phyloP scores from a whole-genome alignment of 2,329 filamentous ascomycete species.

The Aspergillus arachidicola region DNA sequence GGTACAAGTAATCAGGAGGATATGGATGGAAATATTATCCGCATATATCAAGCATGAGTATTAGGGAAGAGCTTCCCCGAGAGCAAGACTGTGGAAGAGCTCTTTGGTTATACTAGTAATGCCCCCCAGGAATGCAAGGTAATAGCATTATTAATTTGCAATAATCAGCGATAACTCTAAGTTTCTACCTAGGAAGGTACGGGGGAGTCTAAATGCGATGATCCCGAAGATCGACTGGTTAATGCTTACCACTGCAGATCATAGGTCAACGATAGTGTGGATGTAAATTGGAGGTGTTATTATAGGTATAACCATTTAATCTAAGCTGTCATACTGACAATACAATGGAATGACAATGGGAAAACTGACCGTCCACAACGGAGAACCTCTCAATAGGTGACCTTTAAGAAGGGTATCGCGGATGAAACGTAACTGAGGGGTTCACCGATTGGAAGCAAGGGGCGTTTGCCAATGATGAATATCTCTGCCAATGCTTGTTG shows the following conservation, averaged over 20 bases:
- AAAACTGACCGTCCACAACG: neutral
- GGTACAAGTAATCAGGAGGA: neutral
- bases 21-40: neutral
- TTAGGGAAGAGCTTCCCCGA: neutral
- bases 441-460: conserved; percentile 18
- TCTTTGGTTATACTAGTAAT: neutral
- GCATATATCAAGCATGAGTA: neutral
- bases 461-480: conserved; percentile 3
- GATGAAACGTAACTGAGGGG: conserved; percentile 20
- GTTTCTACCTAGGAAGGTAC: neutral
- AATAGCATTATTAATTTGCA: neutral
- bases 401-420: conserved; percentile 4
- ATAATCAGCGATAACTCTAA: neutral
- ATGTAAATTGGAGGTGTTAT: neutral
- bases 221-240: neutral
- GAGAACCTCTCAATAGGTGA: neutral
- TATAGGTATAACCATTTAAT: neutral
- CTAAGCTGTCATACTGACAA: neutral
- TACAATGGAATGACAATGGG: neutral
- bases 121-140: neutral
- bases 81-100: neutral
- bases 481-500: neutral
- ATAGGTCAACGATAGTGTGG: neutral
- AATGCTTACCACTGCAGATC: neutral
- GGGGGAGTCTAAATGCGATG: neutral